phyloP scores from a whole-genome alignment of 129 eudicot species.

The Gnaphalium uliginosum region DNA sequence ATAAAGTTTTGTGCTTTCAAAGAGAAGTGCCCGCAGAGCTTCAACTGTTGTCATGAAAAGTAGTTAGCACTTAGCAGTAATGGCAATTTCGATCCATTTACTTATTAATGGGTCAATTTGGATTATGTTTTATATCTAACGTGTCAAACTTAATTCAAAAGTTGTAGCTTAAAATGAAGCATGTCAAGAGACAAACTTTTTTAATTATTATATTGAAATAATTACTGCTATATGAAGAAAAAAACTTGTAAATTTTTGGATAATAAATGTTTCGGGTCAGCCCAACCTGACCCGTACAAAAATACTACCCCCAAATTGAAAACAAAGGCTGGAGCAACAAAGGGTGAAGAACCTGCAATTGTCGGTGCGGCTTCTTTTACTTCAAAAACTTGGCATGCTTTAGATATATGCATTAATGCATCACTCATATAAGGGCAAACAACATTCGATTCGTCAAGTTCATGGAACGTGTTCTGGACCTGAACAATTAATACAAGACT shows the following conservation, averaged over 20 bases:
- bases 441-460: slow-evolving; percentile 74
- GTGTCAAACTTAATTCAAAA: background rate
- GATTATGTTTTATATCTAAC: background rate
- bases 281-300: background rate
- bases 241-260: background rate
- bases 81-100: background rate
- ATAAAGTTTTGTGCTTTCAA: slow-evolving; percentile 67
- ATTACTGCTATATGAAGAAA: background rate
- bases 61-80: slow-evolving; percentile 16
- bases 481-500: slow-evolving; percentile 18
- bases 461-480: slow-evolving; percentile 72
- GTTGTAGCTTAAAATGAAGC: background rate
- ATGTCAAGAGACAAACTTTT: background rate
- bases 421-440: slow-evolving; percentile 67
- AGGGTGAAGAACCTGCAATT: slow-evolving; percentile 49
- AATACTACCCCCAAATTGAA: background rate
- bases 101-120: background rate
- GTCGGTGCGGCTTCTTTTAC: slow-evolving; percentile 81
- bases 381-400: slow-evolving; percentile 78
- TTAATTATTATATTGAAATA: background rate
- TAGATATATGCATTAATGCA: slow-evolving; percentile 77
- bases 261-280: slow-evolving; percentile 4
- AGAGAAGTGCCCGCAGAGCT: slow-evolving; percentile 57
- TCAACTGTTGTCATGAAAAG: slow-evolving; percentile 53
- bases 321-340: slow-evolving; percentile 9